Percentiles rank a stretch among this genome's conserved stretches.
These are phyloP conservation scores for Aureobasidium sp. DNA, from an alignment of 2,329 filamentous ascomycete species.

Conservation along the genomic window DNA sequence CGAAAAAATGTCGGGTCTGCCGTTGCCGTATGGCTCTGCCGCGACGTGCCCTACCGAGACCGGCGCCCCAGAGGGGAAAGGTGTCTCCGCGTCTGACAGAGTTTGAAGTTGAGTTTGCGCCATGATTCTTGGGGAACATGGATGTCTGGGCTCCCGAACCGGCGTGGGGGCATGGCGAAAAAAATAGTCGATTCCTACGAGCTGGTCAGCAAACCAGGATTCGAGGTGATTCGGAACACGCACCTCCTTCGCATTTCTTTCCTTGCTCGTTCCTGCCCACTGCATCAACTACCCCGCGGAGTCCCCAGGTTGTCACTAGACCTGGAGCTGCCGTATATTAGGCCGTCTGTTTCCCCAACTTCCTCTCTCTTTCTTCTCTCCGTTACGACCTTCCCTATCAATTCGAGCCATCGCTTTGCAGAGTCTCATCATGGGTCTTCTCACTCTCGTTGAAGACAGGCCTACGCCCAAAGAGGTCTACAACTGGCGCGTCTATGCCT, in stretches of 20 bases:
- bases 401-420: background rate
- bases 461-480: conserved; percentile 51
- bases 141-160: background rate
- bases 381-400: conserved; percentile 6
- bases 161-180: background rate
- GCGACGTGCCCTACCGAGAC: background rate
- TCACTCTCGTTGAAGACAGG: conserved; percentile 31
- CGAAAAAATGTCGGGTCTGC: background rate
- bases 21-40: background rate
- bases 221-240: background rate
- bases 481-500: conserved; percentile 51
- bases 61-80: background rate
- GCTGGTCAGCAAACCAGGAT: background rate
- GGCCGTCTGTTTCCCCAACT: background rate
- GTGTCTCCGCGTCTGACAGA: background rate
- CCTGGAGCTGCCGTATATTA: background rate
- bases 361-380: conserved; percentile 3
- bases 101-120: background rate
- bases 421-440: conserved; percentile 25
- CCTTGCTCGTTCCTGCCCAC: background rate
- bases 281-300: conserved; percentile 4
- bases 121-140: background rate
- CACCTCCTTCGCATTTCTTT: background rate
- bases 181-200: background rate
- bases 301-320: background rate